Evolutionary conservation across 2,329 filamentous ascomycete species (phyloP).

Genomic region (Cylindrodendrum hubeiense): DNA sequence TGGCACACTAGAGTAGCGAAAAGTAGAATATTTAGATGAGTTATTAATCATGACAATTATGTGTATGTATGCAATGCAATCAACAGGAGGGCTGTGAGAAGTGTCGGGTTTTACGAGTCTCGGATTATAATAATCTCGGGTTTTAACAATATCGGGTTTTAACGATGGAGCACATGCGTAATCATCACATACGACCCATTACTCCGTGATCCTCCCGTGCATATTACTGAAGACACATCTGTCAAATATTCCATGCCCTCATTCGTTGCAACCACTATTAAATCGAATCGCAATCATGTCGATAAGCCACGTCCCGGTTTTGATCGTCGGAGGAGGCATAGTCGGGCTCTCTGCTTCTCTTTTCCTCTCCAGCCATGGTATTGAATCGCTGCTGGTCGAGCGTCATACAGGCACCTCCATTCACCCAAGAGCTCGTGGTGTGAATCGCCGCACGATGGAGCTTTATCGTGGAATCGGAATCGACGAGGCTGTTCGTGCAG

Average conservation of each 20-base stretch:
- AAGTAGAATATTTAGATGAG: too few species aligned
- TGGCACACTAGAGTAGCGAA: too few species aligned
- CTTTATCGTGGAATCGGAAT: constrained; percentile 8
- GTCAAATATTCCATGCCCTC: neutral
- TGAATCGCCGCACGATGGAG: constrained; percentile 13
- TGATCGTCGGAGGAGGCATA: constrained; percentile 10
- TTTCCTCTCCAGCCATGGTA: constrained; percentile 8
- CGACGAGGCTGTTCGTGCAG: constrained; percentile 3
- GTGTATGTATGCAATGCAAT: too few species aligned
- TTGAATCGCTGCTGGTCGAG: constrained; percentile 6
- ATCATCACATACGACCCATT: too few species aligned
- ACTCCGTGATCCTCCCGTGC: too few species aligned
- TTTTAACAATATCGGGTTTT: too few species aligned
- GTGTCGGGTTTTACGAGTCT: too few species aligned
- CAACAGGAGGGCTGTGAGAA: too few species aligned
- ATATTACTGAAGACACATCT: too few species aligned
- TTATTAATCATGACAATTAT: too few species aligned
- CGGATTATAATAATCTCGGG: too few species aligned
- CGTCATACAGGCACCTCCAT: constrained; percentile 8
- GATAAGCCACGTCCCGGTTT: neutral
- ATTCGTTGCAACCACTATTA: neutral
- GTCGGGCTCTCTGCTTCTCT: constrained; percentile 13
- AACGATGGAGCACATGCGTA: too few species aligned
- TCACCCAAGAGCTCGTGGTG: constrained; percentile 8
- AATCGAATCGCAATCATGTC: neutral